These are phyloP conservation scores for Cercospora janseana DNA, from an alignment of 2,329 filamentous ascomycete species.

Conservation along the genomic window DNA sequence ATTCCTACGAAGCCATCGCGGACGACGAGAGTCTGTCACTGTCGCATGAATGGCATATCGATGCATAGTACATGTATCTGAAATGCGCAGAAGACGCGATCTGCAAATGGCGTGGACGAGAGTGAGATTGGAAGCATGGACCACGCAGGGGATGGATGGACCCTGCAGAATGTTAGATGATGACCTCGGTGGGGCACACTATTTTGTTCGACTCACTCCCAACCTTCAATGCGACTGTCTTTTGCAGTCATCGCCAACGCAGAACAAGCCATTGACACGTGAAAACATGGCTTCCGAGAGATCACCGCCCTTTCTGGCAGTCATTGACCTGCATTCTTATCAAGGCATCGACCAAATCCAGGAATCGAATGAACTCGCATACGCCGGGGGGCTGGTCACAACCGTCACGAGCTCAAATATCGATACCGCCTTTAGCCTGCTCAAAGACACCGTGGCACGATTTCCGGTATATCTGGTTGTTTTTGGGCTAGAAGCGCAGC, in stretches of 20 bases:
- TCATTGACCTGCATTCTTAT: slow-evolving; percentile 49
- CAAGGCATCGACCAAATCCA: slow-evolving; percentile 51
- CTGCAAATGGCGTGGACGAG: not conserved
- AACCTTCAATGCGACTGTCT: slow-evolving; percentile 6
- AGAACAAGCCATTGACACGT: slow-evolving; percentile 11
- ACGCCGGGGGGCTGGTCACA: slow-evolving; percentile 58
- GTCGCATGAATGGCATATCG: too few relatives aligned
- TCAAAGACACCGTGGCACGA: slow-evolving; percentile 56
- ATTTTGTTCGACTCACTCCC: slow-evolving; percentile 10
- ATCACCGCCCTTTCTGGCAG: slow-evolving; percentile 46
- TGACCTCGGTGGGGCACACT: slow-evolving; percentile 13
- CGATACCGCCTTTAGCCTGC: slow-evolving; percentile 51
- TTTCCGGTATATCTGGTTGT: slow-evolving; percentile 73
- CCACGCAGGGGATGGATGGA: not conserved
- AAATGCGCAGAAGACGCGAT: not conserved
- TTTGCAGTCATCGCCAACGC: not conserved
- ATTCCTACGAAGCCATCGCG: slow-evolving; percentile 1
- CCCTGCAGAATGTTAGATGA: slow-evolving; percentile 9
- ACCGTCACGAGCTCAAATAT: slow-evolving; percentile 48
- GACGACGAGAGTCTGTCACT: not conserved
- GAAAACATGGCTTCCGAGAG: slow-evolving; percentile 22
- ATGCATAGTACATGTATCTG: not conserved
- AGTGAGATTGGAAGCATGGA: not conserved
- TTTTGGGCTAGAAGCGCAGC: slow-evolving; percentile 62
- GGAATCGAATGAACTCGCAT: slow-evolving; percentile 49